Evolutionary conservation across 192 early-diverging fungal species (phyloP).

Genomic region (Coemansia sp.): DNA sequence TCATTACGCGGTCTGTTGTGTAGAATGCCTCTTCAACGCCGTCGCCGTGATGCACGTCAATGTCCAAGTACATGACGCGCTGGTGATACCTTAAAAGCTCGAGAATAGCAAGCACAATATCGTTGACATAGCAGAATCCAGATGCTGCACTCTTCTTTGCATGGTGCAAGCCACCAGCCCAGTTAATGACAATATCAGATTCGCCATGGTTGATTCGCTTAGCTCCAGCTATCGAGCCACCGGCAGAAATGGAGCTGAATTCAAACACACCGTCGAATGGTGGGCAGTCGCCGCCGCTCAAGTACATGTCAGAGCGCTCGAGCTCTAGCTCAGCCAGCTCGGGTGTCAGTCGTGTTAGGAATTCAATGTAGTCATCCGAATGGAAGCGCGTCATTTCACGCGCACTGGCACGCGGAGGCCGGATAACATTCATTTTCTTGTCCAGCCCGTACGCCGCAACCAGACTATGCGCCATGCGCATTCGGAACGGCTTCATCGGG

Average conservation of each 20-base stretch:
- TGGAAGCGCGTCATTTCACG: conserved; percentile 95
- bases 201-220: conserved; percentile 79
- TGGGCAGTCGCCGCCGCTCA: conserved; percentile 95
- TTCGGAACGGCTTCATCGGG: conserved; percentile 97
- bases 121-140: conserved; percentile 98
- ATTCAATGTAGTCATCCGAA: conserved; percentile 91
- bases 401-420: conserved; percentile 77
- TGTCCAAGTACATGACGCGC: conserved; percentile 95
- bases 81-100: conserved; percentile 86
- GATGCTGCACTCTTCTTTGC: conserved; percentile 94
- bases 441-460: conserved; percentile 92
- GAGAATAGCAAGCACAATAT: conserved; percentile 90
- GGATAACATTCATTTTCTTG: conserved; percentile 83
- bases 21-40: conserved; percentile 99
- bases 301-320: conserved; percentile 63
- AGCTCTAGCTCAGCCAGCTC: conserved; percentile 64
- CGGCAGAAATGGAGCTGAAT: conserved; percentile 87
- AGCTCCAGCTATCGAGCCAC: conserved; percentile 93
- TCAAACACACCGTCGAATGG: conserved; percentile 96
- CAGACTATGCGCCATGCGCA: conserved; percentile 93
- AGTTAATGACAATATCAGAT: conserved; percentile 95
- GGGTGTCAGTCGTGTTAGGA: conserved; percentile 76
- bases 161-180: conserved; percentile 96
- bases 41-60: conserved; percentile 99
- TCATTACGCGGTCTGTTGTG: conserved; percentile 98